Evolutionary conservation across 306 rosid species (phyloP).

Genomic region (Herpetospermum pedunculosum): DNA sequence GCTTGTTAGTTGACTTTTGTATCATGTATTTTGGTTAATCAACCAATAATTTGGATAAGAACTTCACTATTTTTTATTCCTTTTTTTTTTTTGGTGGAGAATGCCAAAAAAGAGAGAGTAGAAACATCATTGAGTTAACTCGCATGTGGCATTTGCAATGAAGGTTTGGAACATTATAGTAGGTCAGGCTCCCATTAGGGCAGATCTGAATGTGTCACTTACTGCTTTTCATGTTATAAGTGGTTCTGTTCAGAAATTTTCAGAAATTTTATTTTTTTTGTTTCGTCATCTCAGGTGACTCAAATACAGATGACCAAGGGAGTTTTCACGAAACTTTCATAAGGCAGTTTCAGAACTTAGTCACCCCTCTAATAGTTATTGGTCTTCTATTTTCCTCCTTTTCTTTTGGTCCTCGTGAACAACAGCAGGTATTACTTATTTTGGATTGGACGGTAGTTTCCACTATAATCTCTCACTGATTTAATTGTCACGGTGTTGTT

Average conservation of each 20-base stretch:
- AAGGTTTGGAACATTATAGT: neutral
- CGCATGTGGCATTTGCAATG: neutral
- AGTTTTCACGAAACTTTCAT: constrained; percentile 42
- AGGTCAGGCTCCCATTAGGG: neutral
- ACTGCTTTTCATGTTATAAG: neutral
- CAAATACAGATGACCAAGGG: constrained; percentile 53
- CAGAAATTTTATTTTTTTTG: constrained; percentile 5
- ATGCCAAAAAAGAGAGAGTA: neutral
- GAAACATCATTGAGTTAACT: neutral
- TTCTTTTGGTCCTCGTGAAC: constrained; percentile 46
- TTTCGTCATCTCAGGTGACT: constrained; percentile 42
- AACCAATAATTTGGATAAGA: neutral
- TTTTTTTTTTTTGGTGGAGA: neutral
- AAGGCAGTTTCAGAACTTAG: constrained; percentile 41
- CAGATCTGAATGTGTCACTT: neutral
- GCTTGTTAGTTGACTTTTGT: neutral
- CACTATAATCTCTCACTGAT: neutral
- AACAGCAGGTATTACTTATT: constrained; percentile 47
- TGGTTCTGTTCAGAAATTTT: neutral
- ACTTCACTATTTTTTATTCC: neutral
- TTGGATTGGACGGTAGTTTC: neutral
- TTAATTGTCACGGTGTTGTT: too few relatives aligned
- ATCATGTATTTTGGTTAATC: neutral
- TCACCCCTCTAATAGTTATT: constrained; percentile 45
- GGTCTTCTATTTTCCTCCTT: constrained; percentile 47